phyloP scores from a whole-genome alignment of 805 yeast genomes.

The Ogataea wickerhamii region DNA sequence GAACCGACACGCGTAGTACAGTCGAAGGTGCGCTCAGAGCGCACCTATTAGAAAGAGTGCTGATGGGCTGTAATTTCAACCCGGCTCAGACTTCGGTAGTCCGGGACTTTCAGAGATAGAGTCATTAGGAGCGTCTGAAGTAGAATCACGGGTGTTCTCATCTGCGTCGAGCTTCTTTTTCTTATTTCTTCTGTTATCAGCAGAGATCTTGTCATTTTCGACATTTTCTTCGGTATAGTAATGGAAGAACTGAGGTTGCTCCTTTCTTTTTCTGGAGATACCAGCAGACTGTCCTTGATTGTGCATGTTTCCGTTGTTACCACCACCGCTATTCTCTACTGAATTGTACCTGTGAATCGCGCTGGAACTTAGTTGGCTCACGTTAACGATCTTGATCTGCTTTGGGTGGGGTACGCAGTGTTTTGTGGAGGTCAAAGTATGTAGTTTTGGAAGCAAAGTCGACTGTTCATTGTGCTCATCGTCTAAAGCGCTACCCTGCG shows the following conservation, averaged over 20 bases:
- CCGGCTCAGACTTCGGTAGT: no score
- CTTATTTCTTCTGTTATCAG: slow-evolving; percentile 22
- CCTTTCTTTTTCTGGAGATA: slow-evolving; percentile 10
- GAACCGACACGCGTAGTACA: no score
- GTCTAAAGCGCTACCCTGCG: background rate
- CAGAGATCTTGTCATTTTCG: slow-evolving; percentile 15
- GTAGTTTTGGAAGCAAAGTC: slow-evolving; percentile 10
- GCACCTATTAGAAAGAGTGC: no score
- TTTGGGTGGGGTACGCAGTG: slow-evolving; percentile 9
- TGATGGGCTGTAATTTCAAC: no score
- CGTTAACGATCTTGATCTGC: slow-evolving; percentile 15
- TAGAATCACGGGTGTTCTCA: slow-evolving; percentile 1
- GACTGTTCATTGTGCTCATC: background rate
- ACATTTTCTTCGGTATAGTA: slow-evolving; percentile 18
- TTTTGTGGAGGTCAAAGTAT: slow-evolving; percentile 7
- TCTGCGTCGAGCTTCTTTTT: slow-evolving; percentile 9
- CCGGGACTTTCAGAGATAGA: no score
- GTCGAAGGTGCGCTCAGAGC: no score
- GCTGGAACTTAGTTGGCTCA: slow-evolving; percentile 6
- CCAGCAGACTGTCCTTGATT: background rate
- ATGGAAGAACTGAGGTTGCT: slow-evolving; percentile 22
- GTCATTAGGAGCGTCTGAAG: no score
- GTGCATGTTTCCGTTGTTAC: background rate
- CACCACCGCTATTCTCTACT: background rate
- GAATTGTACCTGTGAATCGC: background rate